Percentiles rank a stretch among this genome's conserved stretches.
phyloP scores from a whole-genome alignment of 176 grass and related monocot genomes.

The Aegilops sharonensis region DNA sequence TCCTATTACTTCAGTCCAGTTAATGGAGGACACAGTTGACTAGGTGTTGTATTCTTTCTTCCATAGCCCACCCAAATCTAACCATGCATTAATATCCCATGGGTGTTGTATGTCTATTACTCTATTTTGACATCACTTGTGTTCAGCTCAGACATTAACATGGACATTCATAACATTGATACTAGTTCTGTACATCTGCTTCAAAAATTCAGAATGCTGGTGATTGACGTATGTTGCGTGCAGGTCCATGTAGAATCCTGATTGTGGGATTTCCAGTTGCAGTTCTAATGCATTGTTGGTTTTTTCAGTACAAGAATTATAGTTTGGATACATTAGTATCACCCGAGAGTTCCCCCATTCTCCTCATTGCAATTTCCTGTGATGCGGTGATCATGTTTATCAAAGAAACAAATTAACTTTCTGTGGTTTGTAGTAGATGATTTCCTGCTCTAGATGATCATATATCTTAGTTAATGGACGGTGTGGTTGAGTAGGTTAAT shows the following conservation, averaged over 20 bases:
- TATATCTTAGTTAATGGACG: background rate
- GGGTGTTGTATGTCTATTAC: background rate
- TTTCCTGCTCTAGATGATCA: background rate
- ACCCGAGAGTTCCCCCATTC: background rate
- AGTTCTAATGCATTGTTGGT: background rate
- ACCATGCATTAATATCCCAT: background rate
- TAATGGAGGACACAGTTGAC: background rate
- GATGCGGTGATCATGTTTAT: background rate
- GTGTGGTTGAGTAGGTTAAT: background rate
- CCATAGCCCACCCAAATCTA: background rate
- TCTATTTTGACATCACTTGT: background rate
- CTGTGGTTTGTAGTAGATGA: background rate
- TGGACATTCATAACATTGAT: background rate
- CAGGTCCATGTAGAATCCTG: background rate
- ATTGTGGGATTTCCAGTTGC: background rate
- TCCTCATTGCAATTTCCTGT: background rate
- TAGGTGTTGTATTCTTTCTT: background rate
- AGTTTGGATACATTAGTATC: background rate
- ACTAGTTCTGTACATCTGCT: background rate
- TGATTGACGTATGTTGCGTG: background rate
- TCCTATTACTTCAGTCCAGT: background rate
- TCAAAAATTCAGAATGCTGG: background rate
- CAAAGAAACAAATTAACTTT: background rate
- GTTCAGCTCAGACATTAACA: background rate
- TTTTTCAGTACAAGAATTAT: background rate